Conservation (phyloP, 441 rosid species). For the Hura crepitans region DNA sequence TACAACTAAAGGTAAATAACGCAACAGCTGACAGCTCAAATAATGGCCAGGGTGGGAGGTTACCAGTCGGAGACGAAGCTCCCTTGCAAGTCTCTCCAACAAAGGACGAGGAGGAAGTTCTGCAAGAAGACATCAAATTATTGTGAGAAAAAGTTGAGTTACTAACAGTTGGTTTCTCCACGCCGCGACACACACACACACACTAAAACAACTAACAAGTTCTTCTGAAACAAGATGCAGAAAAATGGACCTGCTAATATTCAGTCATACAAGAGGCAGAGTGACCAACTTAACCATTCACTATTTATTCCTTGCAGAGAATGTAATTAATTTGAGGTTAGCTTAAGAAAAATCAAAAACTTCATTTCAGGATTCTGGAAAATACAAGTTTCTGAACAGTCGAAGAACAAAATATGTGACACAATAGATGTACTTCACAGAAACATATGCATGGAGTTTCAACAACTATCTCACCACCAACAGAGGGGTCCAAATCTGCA, state of each 20-base stretch:
- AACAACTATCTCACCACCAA: slow-evolving; percentile 48
- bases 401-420: neutral
- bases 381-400: neutral
- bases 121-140: slow-evolving; percentile 32
- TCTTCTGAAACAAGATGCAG: neutral
- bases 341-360: neutral
- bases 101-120: slow-evolving; percentile 85
- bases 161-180: neutral
- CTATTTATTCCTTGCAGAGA: neutral
- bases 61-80: slow-evolving; percentile 73
- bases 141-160: neutral
- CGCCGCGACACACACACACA: too few relatives aligned
- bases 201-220: too few relatives aligned
- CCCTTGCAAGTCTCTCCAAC: slow-evolving; percentile 77
- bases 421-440: neutral
- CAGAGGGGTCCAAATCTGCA: slow-evolving; percentile 70
- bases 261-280: neutral
- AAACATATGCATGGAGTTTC: neutral
- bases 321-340: neutral
- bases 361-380: neutral
- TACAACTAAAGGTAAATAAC: slow-evolving; percentile 5
- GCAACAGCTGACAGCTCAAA: slow-evolving; percentile 7
- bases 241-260: neutral
- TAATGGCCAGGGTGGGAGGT: neutral
- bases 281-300: neutral